Base-by-base conservation (phyloP, 768 basidiomycete species). In the Russula dissimulans region DNA sequence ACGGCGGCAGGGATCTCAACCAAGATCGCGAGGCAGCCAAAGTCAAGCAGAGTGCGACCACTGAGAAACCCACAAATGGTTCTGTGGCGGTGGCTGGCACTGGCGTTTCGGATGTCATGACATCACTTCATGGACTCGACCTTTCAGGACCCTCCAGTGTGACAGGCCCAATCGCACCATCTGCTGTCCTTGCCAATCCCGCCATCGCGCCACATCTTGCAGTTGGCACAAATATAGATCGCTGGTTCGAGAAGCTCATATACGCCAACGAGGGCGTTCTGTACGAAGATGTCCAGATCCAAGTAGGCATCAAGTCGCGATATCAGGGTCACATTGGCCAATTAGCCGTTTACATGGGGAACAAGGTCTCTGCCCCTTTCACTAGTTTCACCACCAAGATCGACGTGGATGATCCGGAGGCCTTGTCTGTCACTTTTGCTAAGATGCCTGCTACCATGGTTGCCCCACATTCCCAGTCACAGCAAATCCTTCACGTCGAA, bases 261-360 rank as follows among this genome's bases (percentile, higher is more conserved):
- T 92, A 85, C 72, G 78, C 74, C 32, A 71, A 80, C 15, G 97
- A 98, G 62, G 97, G 97, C 47, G 84, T 98, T 38, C 79, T 99
- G 12, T 98, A 91, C 72, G 97, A 99, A 72, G 95, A 98, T 66
- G 82, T 90, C 9, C 91, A 95, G 72, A 82, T 99, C 46, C 95
- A 98, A 70, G 83, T 99, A 54, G 97, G 97, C 38, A 73, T 98
- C 76, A 99, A 98, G 76, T 93, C 94, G 34, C 88, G 94, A 68
- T 99, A 90, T 71, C 95, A 98, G 71, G 89, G 91, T 15, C 89
- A 95, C 68, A 81, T 94, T 42, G 97, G 95, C 15, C 92, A 97
- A 67, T 69, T 99, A 50, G 95, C 95, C 29, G 77, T 99, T 41
- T 98, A 97, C 75, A 81, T 98, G 63, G 97, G 97, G 65, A 99